Conservation (phyloP, 164 flowering plant species). For the Brasenia schreberi region DNA sequence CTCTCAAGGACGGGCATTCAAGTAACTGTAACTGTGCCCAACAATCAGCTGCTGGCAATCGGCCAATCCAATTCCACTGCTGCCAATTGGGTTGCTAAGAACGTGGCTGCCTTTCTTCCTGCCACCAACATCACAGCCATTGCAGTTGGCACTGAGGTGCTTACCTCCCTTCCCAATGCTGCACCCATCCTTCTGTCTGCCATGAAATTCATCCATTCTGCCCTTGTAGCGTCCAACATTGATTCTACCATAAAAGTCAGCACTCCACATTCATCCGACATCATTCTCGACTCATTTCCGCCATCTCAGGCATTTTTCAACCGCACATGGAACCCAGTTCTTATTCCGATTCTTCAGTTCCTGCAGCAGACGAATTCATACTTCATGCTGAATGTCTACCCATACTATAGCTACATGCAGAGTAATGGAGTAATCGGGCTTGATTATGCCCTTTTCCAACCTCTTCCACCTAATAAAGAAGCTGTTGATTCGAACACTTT, state of each 20-base stretch:
- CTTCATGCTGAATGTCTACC: constrained; percentile 80
- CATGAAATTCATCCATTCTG: constrained; percentile 55
- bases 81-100: constrained; percentile 78
- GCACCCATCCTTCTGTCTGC: constrained; percentile 76
- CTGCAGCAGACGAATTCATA: constrained; percentile 57
- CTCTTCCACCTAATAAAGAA: constrained; percentile 74
- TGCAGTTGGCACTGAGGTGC: constrained; percentile 78
- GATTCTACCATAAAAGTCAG: constrained; percentile 60
- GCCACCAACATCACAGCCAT: constrained; percentile 78
- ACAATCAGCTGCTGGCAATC: constrained; percentile 68
- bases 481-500: constrained; percentile 83
- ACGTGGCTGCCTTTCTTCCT: constrained; percentile 57
- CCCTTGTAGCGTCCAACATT: constrained; percentile 69
- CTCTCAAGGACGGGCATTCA: constrained; percentile 65
- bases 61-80: constrained; percentile 90
- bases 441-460: constrained; percentile 76
- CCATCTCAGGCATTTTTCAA: constrained; percentile 90
- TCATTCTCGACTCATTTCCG: constrained; percentile 78
- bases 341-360: constrained; percentile 63
- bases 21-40: constrained; percentile 53
- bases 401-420: constrained; percentile 77
- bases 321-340: constrained; percentile 52
- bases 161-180: constrained; percentile 67
- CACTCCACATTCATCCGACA: constrained; percentile 68
- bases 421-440: constrained; percentile 65